Evolutionary conservation across 2,329 filamentous ascomycete genomes (phyloP).

Genomic region (Hortaea werneckii): DNA sequence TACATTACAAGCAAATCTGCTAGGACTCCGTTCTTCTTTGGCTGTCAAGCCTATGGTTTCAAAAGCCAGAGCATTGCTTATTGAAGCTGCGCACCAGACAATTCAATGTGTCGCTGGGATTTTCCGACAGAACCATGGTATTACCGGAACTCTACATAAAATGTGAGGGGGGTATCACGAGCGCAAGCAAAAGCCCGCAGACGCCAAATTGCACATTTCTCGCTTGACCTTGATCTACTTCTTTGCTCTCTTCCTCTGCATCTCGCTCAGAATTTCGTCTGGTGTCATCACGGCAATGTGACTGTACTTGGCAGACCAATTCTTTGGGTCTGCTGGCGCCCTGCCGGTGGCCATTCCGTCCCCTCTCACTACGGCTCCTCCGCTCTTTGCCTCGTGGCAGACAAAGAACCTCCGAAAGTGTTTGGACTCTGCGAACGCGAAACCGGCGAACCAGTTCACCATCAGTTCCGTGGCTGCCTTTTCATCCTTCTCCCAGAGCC

Average conservation of each 20-base stretch:
- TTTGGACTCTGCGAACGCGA: conserved; percentile 11
- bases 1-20: too few species aligned
- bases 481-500: conserved; percentile 16
- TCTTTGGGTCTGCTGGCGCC: conserved; percentile 10
- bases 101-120: too few species aligned
- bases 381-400: conserved; percentile 13
- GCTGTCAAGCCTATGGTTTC: too few species aligned
- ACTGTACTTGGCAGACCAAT: conserved; percentile 17
- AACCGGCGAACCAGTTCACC: conserved; percentile 26
- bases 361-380: conserved; percentile 2
- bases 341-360: conserved; percentile 2
- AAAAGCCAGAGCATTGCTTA: too few species aligned
- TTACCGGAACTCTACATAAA: too few species aligned
- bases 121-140: too few species aligned
- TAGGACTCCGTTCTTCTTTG: too few species aligned
- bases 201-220: background rate
- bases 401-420: conserved; percentile 21
- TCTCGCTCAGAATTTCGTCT: conserved; percentile 6
- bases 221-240: background rate
- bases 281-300: conserved; percentile 17
- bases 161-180: too few species aligned
- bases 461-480: conserved; percentile 18
- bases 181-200: too few species aligned
- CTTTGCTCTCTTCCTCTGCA: conserved; percentile 1
- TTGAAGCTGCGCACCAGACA: too few species aligned